phyloP scores from a whole-genome alignment of 805 yeast genomes.

The Wickerhamomyces ciferrii region DNA sequence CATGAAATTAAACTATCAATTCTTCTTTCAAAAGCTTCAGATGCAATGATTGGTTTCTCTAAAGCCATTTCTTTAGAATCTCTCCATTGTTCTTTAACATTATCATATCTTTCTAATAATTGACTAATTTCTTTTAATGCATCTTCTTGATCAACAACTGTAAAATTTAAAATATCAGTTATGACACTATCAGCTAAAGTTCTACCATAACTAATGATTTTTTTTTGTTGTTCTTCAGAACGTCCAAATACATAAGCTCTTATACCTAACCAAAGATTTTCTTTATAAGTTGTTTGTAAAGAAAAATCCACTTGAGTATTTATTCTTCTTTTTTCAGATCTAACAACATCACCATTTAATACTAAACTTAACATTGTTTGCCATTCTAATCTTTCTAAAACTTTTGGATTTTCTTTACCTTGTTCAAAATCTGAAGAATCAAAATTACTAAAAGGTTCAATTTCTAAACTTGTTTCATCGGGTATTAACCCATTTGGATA shows the following conservation, averaged over 20 bases:
- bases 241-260: constrained; percentile 79
- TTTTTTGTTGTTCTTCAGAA: constrained; percentile 71
- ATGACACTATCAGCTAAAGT: constrained; percentile 68
- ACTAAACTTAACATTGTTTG: constrained; percentile 89
- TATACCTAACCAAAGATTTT: constrained; percentile 83
- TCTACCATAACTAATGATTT: constrained; percentile 62
- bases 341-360: constrained; percentile 90
- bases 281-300: constrained; percentile 51
- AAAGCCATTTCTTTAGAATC: constrained; percentile 70
- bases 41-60: constrained; percentile 69
- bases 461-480: constrained; percentile 39
- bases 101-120: constrained; percentile 56
- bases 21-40: constrained; percentile 56
- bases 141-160: constrained; percentile 39
- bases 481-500: constrained; percentile 24
- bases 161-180: constrained; percentile 62
- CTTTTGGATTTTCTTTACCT: constrained; percentile 27
- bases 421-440: constrained; percentile 14
- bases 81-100: constrained; percentile 74
- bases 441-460: constrained; percentile 33
- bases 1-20: constrained; percentile 81
- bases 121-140: constrained; percentile 48
- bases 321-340: constrained; percentile 80
- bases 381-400: constrained; percentile 87
- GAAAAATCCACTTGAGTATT: constrained; percentile 48